Base-by-base conservation (phyloP, 2,329 filamentous ascomycete genomes). In the Fusarium sp. region DNA sequence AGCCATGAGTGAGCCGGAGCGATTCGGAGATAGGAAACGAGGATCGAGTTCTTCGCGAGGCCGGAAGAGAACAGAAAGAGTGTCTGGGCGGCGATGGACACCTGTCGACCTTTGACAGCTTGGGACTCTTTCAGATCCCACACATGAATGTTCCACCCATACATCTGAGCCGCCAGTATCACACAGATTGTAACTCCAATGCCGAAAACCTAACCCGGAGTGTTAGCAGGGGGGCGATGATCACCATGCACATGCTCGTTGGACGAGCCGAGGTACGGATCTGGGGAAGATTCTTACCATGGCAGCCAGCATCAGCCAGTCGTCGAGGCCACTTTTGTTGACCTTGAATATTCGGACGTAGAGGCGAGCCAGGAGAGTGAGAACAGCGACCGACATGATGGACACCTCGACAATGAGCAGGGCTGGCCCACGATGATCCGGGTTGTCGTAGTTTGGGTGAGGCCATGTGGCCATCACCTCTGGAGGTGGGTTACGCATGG, bases 301-400 rank as follows among this genome's bases (percentile, higher is more conserved):
- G 5, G 83, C 83, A 37, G 65, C 79, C 6, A 84, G 69, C 84
- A 86, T 86, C 14, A 86, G 62, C 83, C 82, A 85, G 75, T 85
- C 84, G 68, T 86, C 84, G 62, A 79, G 76, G 37, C 82, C 81
- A 41, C 69, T 79, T 59, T 78, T 81, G 50, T 80, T 78, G 37
- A 85, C 78, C 39, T 83, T 78, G 64, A 73, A 64, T 3, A 82
- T 67, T 11, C 83, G 78, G 56, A 84, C 83, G 54, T 84, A 85
- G 43, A 85, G 77, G 16, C 84, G 81, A 58, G 84, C 76, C 29
- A 72, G 58, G 10, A 85, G 75, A 22, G 80, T 81, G 14, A 83
- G 57, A 20, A 84, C 62, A 6, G 83, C 83, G 11, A 85, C 33
- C 0, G 80, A 75, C 31, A 83, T 76, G 18, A 83, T 78, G 18